phyloP scores from a whole-genome alignment of 345 rosid genomes.

The Syzygium grande region DNA sequence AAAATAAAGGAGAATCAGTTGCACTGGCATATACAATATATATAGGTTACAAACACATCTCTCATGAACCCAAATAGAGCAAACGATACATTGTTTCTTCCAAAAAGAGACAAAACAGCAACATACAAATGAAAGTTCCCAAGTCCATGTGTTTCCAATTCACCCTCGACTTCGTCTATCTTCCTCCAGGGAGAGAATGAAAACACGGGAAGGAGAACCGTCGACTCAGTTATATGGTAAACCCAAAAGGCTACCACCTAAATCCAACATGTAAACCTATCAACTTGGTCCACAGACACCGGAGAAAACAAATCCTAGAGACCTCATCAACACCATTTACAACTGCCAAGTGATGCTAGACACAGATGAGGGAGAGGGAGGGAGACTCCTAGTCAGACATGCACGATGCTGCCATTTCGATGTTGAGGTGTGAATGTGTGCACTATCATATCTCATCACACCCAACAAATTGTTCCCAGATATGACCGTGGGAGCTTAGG shows the following conservation, averaged over 20 bases:
- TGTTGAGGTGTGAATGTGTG: not conserved
- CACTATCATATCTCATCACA: not conserved
- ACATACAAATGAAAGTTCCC: not conserved
- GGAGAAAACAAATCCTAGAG: not conserved
- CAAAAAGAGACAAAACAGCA: not conserved
- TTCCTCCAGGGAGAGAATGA: constrained; percentile 4
- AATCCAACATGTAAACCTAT: not conserved
- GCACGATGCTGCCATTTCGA: not conserved
- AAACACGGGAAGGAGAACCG: not conserved
- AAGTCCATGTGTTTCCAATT: constrained; percentile 3
- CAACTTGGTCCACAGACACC: not conserved
- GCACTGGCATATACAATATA: no score
- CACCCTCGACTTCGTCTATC: not conserved
- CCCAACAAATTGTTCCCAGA: not conserved
- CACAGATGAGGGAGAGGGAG: not conserved
- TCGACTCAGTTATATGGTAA: no score
- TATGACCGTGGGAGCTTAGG: not conserved
- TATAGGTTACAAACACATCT: no score
- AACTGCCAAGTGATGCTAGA: not conserved
- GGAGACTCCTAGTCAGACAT: not conserved
- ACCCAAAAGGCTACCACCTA: no score
- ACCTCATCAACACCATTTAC: not conserved
- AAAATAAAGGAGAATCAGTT: not conserved
- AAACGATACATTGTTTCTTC: not conserved
- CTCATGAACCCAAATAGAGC: not conserved